Percentiles rank a stretch among this genome's conserved stretches.
Evolutionary conservation across 108 stramenopile genomes (phyloP).

Genomic region (Fragilariopsis cylindrus): DNA sequence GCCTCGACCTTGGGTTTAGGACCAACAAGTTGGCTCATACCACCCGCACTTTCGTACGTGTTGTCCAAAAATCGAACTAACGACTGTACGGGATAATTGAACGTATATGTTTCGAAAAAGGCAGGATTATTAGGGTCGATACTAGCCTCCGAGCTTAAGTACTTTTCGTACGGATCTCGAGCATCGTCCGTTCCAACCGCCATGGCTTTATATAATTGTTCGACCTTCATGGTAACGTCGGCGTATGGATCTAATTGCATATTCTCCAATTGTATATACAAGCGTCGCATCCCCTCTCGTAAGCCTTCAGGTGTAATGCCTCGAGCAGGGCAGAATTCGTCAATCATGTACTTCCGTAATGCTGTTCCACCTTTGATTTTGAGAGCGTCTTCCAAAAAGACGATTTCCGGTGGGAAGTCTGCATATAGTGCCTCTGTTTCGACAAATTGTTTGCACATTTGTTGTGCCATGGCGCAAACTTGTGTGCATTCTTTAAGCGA

Average conservation of each 20-base stretch:
- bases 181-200: slow-evolving; percentile 77
- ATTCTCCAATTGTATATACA: slow-evolving; percentile 71
- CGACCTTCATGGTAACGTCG: slow-evolving; percentile 69
- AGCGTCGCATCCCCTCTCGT: slow-evolving; percentile 73
- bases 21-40: slow-evolving; percentile 1
- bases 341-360: slow-evolving; percentile 69
- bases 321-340: slow-evolving; percentile 78
- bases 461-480: slow-evolving; percentile 75
- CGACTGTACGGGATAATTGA: slow-evolving; percentile 65
- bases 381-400: slow-evolving; percentile 71
- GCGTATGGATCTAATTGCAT: slow-evolving; percentile 89
- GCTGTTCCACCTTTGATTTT: slow-evolving; percentile 76
- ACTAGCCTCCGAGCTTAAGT: slow-evolving; percentile 30
- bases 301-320: slow-evolving; percentile 66
- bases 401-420: slow-evolving; percentile 73
- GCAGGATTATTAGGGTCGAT: slow-evolving; percentile 59
- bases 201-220: slow-evolving; percentile 65
- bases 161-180: slow-evolving; percentile 64
- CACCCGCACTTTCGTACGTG: slow-evolving; percentile 25
- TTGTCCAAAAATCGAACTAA: slow-evolving; percentile 79
- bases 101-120: slow-evolving; percentile 85
- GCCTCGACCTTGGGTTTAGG: background rate
- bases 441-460: slow-evolving; percentile 75
- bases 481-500: slow-evolving; percentile 66
- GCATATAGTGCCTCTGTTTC: slow-evolving; percentile 52